Evolutionary conservation across 2,329 filamentous ascomycete species (phyloP).

Genomic region (Verticillium tricorpus): DNA sequence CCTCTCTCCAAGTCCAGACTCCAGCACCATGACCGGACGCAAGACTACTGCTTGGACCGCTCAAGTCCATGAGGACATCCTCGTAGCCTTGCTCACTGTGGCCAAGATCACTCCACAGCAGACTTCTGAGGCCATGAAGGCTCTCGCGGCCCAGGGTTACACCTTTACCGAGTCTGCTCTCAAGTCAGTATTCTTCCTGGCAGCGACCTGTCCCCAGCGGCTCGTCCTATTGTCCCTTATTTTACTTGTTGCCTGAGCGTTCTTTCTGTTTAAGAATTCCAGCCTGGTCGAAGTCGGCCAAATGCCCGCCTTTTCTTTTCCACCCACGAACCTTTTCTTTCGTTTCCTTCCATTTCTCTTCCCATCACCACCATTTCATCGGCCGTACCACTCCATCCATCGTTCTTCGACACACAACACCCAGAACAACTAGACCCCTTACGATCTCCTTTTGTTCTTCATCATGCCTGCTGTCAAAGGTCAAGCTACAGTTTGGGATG

Average conservation of each 20-base stretch:
- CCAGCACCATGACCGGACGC: conserved; percentile 11
- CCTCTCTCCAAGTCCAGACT: conserved; percentile 1
- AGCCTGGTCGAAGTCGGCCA: neutral
- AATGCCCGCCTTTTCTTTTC: neutral
- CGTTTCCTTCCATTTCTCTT: neutral
- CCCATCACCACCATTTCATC: too few relatives aligned
- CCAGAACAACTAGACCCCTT: neutral
- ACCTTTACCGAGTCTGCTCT: conserved; percentile 34
- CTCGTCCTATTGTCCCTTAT: conserved; percentile 12
- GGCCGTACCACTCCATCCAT: too few relatives aligned
- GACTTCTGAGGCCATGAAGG: conserved; percentile 31
- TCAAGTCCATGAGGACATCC: conserved; percentile 37
- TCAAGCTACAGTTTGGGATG: conserved; percentile 23
- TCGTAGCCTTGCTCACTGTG: conserved; percentile 34
- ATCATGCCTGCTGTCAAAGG: neutral
- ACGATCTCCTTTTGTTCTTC: neutral
- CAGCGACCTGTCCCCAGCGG: conserved; percentile 1
- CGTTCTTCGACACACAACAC: neutral
- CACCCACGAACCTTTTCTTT: conserved; percentile 6
- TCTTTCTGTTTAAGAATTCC: too few relatives aligned
- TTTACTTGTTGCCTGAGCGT: conserved; percentile 1
- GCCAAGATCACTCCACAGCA: conserved; percentile 25
- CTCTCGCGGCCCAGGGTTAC: conserved; percentile 28
- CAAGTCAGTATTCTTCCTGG: conserved; percentile 24
- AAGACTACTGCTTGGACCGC: conserved; percentile 35